Evolutionary conservation across 1,139 yeast species (phyloP), one percentile per base, ranked within the genome.

Genomic region (Blastobotrys illinoisensis): DNA sequence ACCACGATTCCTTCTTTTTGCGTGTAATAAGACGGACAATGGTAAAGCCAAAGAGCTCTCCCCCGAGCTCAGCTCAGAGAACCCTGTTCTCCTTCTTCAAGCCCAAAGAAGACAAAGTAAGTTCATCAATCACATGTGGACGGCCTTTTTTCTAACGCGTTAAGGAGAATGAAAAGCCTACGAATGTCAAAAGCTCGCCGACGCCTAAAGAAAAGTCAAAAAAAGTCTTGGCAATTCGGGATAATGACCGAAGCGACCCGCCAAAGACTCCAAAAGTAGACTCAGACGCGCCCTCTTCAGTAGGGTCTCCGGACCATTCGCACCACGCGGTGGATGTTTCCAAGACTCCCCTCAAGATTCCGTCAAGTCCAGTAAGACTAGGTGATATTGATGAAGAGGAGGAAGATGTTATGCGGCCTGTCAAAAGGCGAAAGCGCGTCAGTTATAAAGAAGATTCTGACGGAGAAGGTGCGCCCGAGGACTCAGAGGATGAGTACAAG

Each of bases 1-100:
- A 46, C 11, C 6, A 45, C n/a, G 36, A 21, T 46, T 46, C 13
- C 40, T 32, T 32, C 16, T 13, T 32, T n/a, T n/a, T 2, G 13
- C 5, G 32, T 21, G 23, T 5, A 26, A 26, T 5, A 13, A 32
- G 16, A 32, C 16, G 13, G 40, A 32, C 16, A 32, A 32, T 32
- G 40, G 40, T n/a, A 32, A 32, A 32, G 13, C 57, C 40, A 44
- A 44, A 21, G 44, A 53, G 50, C 23, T 40, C 45, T 7, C 47
- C 54, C 7, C 56, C 53, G 2, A 24, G 50, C 5, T 51, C 56
- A 7, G 51, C 49, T 16, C 66, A 62, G 53, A 61, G 58, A 50
- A 56, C 63, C 7, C 52, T 63, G 49, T 57, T 63, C 43, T 62
- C 55, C 49, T 63, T 63, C 46, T 63, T 63, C 47, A 49, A 58